A percentile compares a stretch with the other conserved stretches of the same genome.
These are phyloP conservation scores for Septoria linicola DNA, from an alignment of 2,329 filamentous ascomycete species.

Conservation along the genomic window DNA sequence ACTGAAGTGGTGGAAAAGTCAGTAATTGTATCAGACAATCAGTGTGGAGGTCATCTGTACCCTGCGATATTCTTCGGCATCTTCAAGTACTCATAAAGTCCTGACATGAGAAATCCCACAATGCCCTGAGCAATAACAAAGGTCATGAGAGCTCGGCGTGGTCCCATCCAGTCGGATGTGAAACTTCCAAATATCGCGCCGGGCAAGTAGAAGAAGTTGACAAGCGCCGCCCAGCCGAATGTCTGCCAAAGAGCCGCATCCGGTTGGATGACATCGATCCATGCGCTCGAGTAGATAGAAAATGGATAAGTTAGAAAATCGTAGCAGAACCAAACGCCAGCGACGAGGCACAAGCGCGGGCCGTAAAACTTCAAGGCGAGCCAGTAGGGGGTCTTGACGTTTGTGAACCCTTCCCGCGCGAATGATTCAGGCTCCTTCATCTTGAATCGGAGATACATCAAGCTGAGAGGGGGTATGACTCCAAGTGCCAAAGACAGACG, in stretches of 20 bases:
- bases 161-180: constrained; percentile 74
- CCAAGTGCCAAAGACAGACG: constrained; percentile 76
- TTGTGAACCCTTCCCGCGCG: constrained; percentile 65
- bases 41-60: too few relatives aligned
- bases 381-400: constrained; percentile 51
- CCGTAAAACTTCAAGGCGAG: constrained; percentile 68
- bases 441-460: constrained; percentile 70
- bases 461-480: constrained; percentile 69
- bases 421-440: constrained; percentile 79
- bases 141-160: constrained; percentile 68
- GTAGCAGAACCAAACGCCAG: constrained; percentile 78
- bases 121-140: constrained; percentile 72
- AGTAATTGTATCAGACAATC: too few relatives aligned
- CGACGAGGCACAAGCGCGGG: constrained; percentile 67
- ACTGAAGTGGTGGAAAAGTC: too few relatives aligned
- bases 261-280: constrained; percentile 66
- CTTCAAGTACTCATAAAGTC: constrained; percentile 69
- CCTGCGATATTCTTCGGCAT: constrained; percentile 66
- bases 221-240: constrained; percentile 77
- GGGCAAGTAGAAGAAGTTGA: constrained; percentile 86
- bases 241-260: constrained; percentile 65
- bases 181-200: constrained; percentile 77
- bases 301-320: constrained; percentile 82
- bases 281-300: constrained; percentile 76
- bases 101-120: constrained; percentile 87